Evolutionary conservation across 805 yeast genomes (phyloP), one percentile per base, ranked within the genome.

Genomic region (Candida stauntonica): DNA sequence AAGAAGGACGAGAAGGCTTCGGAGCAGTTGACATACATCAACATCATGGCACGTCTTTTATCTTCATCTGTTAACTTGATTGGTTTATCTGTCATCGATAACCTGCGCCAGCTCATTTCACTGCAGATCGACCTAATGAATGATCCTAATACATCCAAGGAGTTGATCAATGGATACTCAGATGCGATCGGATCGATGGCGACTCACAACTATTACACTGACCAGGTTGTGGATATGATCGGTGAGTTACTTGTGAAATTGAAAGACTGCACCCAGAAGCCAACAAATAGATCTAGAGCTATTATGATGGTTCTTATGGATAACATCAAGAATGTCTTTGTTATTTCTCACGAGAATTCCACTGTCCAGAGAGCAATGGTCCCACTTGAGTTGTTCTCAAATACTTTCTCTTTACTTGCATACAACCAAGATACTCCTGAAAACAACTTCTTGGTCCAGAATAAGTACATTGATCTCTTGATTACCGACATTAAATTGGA

Each of bases 11-110:
- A 45, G 35, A 29, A 39, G 39, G 24, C 42, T 12, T 29, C 19
- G 41, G 63, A 41, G 46, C 60, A 33, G 44, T 27, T 54, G 20
- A 44, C 65, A 23, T 61, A 68, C 28, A 65, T 80, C 20, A 60
- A 61, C 33, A 57, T 73, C 38, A 65, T 79, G 7, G 62, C 79
- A 8, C 79, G 81, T 11, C 62, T 87, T 21, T 66, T 89, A n/a
- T 70, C 81, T 1, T 81, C 93, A 0, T 79, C 80, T 28, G 86
- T 86, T 29, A 86, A 83, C 57, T 77, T 91, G 71, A 81, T 88
- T 45, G 97, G 97, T 0, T 65, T 93, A 31, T 83, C 96, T 9
- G 84, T 88, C 5, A 68, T 87, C 27, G 98, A 89, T 57, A 73
- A 85, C 27, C 69, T 84, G 56, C 76, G 79, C 44, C 77, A 72